Evolutionary conservation across 495 filamentous ascomycete genomes (phyloP), one percentile per base, ranked within the genome.

Genomic region (Cudoniella acicularis): DNA sequence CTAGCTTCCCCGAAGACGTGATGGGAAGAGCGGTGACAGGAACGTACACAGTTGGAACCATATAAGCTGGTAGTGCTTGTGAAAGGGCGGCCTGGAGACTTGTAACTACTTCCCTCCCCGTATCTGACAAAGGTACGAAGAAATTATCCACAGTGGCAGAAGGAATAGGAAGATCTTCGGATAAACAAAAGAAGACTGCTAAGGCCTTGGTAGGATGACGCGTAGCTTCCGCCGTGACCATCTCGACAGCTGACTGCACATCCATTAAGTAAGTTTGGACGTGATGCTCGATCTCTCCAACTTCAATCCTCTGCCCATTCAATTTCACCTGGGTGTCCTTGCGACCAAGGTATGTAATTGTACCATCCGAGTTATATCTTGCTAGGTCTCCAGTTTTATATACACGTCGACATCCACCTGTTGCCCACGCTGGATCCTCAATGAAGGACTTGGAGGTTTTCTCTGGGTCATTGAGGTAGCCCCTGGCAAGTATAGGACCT

Each of bases 401-500:
- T 11, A 89, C 69, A 53, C 83, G 74, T 3, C 83, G 76, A 2
- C 67, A 64, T 3, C 72, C 75, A 8, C 78, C 78, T 2, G 69
- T 21, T 18, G 64, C 67, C 45, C 17, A 69, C 47, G 18, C 30
- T 57, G 13, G 65, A 46, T 63, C 16, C 24, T 52, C 60, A 25
- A 62, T 65, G 17, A 85, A 68, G 0, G 69, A n/a, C 10, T 25
- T 45, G 1, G 47, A 26, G 0, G 62, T 64, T 46, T 57, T 56
- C 17, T 56, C 48, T 1, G 51, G 36, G 23, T 60, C 57, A 27
- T 68, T 62, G 9, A 86, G 66, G 57, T 87, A 87, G 0, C 75
- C 75, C 0, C 70, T 63, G 6, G 73, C 77, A 10, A 87, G 67
- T 21, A 79, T 69, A 0, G 83, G 79, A 0, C 85, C 83, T 70